Evolutionary conservation across 352 stramenopile genomes (phyloP).

Genomic region (Pythium grandisporangium): DNA sequence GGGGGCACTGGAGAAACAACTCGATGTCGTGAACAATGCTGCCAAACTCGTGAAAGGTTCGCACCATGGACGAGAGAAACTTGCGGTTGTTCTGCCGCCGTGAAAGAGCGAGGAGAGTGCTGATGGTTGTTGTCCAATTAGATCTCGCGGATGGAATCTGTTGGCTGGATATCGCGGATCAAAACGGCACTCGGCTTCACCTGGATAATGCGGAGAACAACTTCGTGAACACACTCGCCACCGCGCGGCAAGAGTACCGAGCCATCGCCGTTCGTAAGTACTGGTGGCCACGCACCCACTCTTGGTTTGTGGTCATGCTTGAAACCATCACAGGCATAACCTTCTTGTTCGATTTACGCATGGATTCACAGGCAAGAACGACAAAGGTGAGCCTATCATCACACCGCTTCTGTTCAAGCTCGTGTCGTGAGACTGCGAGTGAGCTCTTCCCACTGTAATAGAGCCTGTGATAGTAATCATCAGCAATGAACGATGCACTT

Average conservation of each 20-base stretch:
- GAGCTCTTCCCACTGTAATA: no score
- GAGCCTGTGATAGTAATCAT: no score
- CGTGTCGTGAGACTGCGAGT: no score
- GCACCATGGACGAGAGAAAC: not conserved
- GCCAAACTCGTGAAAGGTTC: constrained; percentile 43
- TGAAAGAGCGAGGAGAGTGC: no score
- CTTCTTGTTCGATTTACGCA: no score
- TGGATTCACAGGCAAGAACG: constrained; percentile 22
- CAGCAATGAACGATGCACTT: no score
- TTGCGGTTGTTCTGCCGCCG: no score
- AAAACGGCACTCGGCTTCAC: constrained; percentile 27
- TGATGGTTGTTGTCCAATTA: constrained; percentile 11
- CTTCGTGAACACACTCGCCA: constrained; percentile 31
- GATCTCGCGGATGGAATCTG: constrained; percentile 28
- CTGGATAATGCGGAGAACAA: constrained; percentile 30
- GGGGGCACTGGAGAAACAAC: constrained; percentile 26
- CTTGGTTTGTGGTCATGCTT: no score
- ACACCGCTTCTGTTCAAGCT: constrained; percentile 29
- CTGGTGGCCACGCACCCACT: no score
- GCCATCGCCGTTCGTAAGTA: constrained; percentile 46
- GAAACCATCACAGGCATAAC: no score
- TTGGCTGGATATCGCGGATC: constrained; percentile 44
- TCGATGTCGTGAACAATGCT: constrained; percentile 37
- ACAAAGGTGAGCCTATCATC: constrained; percentile 18
- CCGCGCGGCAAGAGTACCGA: constrained; percentile 31